Evolutionary conservation across 371 early-diverging fungal species (phyloP), one percentile per base, ranked within the genome.

Genomic region (Rhizopus microsporus): DNA sequence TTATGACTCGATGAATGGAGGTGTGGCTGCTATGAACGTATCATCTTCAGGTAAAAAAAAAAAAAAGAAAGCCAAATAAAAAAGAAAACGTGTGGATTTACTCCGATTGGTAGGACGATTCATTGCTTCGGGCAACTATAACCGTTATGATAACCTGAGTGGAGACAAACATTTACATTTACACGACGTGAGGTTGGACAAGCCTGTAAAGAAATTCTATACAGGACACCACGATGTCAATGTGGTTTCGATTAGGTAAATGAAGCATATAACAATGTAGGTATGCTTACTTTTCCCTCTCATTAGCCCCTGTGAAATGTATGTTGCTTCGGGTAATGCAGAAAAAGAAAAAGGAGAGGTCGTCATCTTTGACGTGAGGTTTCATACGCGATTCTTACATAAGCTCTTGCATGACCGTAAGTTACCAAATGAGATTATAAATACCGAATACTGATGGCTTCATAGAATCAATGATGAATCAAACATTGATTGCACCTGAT

Each of bases 141-240:
- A 66, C 30, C 55, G 53, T 34, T 48, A 47, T 31, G 73, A 71
- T 34, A 60, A 60, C 12, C 34, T 54, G 44, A n/a, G 62, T 8
- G 77, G 77, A 6, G 77, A 77, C 49, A 51, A 60, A 5, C 50
- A 54, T 29, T 32, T 74, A 23, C 74, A 77, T 49, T 50, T 77
- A 5, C 62, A 77, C 40, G 77, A 77, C 42, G 40, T 52, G 7
- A 46, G 65, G 13, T 13, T 23, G 3, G 40, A 47, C 5, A 34
- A 46, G 8, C 30, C 57, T 4, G 65, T 60, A 4, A 57, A 61
- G 3, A 59, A 48, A 37, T 69, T 72, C 13, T 52, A 39, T 31
- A 66, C 74, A 1, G 63, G 62, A 0, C 77, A 77, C 59, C n/a
- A 54, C 0, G 77, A 77, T 55, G 77, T 77, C 1, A 77, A 77